Evolutionary conservation across 768 basidiomycete species (phyloP).

Genomic region (Pleurotus tuoliensis): DNA sequence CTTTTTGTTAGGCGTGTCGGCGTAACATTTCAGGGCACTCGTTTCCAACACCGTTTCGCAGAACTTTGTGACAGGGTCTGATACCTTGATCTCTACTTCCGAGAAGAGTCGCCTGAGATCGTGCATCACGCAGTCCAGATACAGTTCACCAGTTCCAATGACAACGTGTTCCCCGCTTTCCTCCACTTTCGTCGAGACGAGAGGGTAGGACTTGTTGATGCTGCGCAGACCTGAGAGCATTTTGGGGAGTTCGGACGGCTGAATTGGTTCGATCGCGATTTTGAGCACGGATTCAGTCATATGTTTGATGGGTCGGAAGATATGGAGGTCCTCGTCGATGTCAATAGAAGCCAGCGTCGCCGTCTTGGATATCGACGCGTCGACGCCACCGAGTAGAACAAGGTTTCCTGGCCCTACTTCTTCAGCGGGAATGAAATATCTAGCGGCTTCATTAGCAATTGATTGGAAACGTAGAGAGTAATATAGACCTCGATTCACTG

Average conservation of each 20-base stretch:
- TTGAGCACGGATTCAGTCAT: conserved; percentile 97
- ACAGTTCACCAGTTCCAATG: conserved; percentile 95
- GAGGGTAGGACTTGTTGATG: conserved; percentile 96
- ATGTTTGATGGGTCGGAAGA: conserved; percentile 95
- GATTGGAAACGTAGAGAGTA: neutral
- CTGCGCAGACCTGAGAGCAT: conserved; percentile 97
- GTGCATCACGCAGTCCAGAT: conserved; percentile 95
- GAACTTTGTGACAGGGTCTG: conserved; percentile 97
- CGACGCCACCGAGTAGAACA: conserved; percentile 89
- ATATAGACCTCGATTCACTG: conserved; percentile 78
- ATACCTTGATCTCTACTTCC: conserved; percentile 99
- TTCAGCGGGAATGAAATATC: conserved; percentile 88
- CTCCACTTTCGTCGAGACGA: conserved; percentile 93
- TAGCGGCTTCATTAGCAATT: conserved; percentile 25
- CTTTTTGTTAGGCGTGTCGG: conserved; percentile 99
- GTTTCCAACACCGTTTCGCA: conserved; percentile 98
- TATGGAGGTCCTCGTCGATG: conserved; percentile 84
- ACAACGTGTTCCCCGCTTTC: conserved; percentile 98
- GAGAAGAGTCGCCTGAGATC: conserved; percentile 89
- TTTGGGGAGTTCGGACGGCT: conserved; percentile 96
- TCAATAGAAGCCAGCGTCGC: conserved; percentile 78
- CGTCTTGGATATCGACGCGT: conserved; percentile 91
- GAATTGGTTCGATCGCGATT: conserved; percentile 96
- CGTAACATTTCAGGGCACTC: conserved; percentile 96
- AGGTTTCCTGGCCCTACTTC: conserved; percentile 91